Base-by-base conservation (phyloP, 805 yeast genomes). In the Cyberlindnera subsufficiens region DNA sequence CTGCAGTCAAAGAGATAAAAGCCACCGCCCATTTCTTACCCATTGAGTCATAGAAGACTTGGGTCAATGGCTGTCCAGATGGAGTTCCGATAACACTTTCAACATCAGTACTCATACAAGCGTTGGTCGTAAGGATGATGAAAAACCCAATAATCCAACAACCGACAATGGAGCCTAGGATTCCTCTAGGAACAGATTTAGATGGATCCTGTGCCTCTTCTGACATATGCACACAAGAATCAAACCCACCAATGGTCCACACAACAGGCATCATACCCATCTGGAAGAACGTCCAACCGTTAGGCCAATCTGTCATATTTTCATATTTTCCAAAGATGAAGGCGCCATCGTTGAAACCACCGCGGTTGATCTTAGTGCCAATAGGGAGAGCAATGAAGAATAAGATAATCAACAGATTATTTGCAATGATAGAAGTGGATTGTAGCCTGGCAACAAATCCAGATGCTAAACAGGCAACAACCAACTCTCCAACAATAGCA, bases 171-270 rank as follows among this genome's bases (percentile, higher is more conserved):
- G 84, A 74, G 22, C 80, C 74, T 19, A 75, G 59, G 38, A 82
- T 79, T 32, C 86, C 88, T 37, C 74, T 63, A 13, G 88, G 86
- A 13, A 80, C 80, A 15, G 82, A 66, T 43, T 49, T 68, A 3
- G 78, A 65, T 13, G 86, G 82, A 52, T 79, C 73, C 42, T 68
- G 67, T 18, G 82, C 82, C 58, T 82, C 87, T 59, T 82, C 89
- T 11, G 82, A 69, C 78, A 80, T 77, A 62, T 82, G 87, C 37
- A 81, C 78, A 53, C 82, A 77, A 5, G 84, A 74, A 58, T 82
- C 87, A 56, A 80, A 80, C 1, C 83, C 80, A 32, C 85, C 83
- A 60, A 81, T 79, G 25, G 86, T 80, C 88, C 89, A 82, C 44
- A 80, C 73, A 5, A 78, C 77, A 0, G 86, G 80, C 74, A 78